Conservation (phyloP, 352 stramenopile species). For the Globisporangium yorkense region DNA sequence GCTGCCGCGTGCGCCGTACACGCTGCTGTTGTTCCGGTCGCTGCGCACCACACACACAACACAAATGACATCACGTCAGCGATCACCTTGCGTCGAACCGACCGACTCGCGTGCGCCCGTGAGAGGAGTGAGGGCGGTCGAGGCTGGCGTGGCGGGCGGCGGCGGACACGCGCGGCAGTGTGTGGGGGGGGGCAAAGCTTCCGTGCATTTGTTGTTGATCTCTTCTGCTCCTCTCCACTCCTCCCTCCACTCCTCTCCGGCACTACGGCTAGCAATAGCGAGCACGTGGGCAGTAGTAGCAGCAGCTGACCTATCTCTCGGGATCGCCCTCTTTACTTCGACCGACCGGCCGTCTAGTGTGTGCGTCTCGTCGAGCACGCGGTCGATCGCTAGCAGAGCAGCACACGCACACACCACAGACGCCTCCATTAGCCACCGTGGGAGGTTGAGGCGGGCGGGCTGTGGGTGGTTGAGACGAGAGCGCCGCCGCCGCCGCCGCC, state of each 20-base stretch:
- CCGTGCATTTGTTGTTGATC: conserved; percentile 16
- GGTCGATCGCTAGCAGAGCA: conserved; percentile 58
- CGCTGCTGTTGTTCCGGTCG: conserved; percentile 8
- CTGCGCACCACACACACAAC: conserved; percentile 13
- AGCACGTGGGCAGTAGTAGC: not conserved
- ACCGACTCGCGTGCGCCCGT: not conserved
- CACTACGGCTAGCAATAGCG: conserved; percentile 67
- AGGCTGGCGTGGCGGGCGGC: not conserved
- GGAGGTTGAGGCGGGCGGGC: too few species aligned
- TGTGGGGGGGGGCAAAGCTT: conserved; percentile 15
- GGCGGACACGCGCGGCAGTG: not conserved
- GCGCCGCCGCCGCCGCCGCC: not conserved
- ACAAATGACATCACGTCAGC: conserved; percentile 1
- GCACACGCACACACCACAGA: conserved; percentile 10
- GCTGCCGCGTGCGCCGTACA: conserved; percentile 17
- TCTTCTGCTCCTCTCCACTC: conserved; percentile 5
- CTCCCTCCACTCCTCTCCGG: conserved; percentile 18
- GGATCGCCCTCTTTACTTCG: conserved; percentile 91
- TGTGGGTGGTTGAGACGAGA: too few species aligned
- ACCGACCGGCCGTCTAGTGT: conserved; percentile 87
- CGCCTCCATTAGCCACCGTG: conserved; percentile 19
- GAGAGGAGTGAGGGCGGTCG: conserved; percentile 1
- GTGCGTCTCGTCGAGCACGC: conserved; percentile 82
- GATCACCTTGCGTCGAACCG: not conserved
- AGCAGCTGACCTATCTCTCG: conserved; percentile 67